Percentiles rank a stretch among this genome's conserved stretches.
Evolutionary conservation across 768 basidiomycete species (phyloP).

Genomic region (Lanmaoa rubissima): DNA sequence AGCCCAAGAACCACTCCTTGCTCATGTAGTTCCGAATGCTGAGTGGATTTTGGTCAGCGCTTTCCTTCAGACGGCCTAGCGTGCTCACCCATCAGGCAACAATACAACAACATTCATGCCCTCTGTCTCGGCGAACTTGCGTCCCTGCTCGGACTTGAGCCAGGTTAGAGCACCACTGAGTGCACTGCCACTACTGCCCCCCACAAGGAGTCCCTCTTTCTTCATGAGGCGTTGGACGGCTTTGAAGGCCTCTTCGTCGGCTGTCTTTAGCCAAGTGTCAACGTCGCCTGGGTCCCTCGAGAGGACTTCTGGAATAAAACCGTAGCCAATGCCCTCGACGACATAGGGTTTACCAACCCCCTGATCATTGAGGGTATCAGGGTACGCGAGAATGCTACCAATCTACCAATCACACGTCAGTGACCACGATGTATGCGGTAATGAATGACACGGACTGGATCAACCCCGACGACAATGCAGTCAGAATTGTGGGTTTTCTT

Average conservation of each 20-base stretch:
- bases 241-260: constrained; percentile 76
- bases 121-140: constrained; percentile 55
- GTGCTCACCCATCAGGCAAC: constrained; percentile 81
- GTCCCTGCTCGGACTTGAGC: constrained; percentile 70
- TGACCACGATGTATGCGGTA: background rate
- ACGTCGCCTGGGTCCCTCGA: constrained; percentile 59
- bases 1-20: constrained; percentile 86
- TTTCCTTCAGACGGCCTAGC: background rate
- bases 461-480: constrained; percentile 79
- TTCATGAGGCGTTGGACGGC: constrained; percentile 76
- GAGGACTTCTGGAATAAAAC: constrained; percentile 87
- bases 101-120: constrained; percentile 89
- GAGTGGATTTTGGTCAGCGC: background rate
- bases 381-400: constrained; percentile 84
- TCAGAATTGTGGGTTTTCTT: constrained; percentile 75
- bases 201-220: constrained; percentile 85
- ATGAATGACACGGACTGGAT: constrained; percentile 62
- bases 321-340: constrained; percentile 97
- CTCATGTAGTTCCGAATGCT: constrained; percentile 95
- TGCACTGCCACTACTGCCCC: constrained; percentile 90
- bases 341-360: constrained; percentile 53
- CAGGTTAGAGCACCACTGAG: constrained; percentile 76
- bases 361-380: constrained; percentile 58
- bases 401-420: constrained; percentile 43
- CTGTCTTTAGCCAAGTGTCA: constrained; percentile 83